A percentile compares a stretch with the other conserved stretches of the same genome.
Conservation (phyloP, 306 rosid species). For the Delonix regia region DNA sequence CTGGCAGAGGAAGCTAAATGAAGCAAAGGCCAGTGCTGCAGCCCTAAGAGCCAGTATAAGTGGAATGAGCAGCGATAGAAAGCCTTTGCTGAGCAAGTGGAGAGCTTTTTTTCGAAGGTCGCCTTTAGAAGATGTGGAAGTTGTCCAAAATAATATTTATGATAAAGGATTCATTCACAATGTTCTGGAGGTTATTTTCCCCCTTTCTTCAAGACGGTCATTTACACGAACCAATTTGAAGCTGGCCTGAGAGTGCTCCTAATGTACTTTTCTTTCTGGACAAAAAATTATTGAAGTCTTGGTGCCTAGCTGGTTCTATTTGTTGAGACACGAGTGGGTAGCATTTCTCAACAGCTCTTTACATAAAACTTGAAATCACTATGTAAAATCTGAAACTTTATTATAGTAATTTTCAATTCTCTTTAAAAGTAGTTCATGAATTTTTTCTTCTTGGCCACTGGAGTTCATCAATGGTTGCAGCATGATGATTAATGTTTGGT, state of each 20-base stretch:
- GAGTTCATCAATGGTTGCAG: neutral
- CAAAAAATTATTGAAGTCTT: neutral
- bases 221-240: constrained; percentile 56
- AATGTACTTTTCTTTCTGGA: neutral
- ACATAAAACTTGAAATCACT: neutral
- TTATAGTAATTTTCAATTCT: neutral
- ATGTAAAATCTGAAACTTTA: no score
- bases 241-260: constrained; percentile 48
- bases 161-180: constrained; percentile 75
- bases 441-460: no score
- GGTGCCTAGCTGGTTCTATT: neutral
- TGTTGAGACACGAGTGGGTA: neutral
- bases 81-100: constrained; percentile 62
- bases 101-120: constrained; percentile 68
- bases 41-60: constrained; percentile 71
- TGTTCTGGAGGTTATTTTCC: constrained; percentile 67
- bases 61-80: constrained; percentile 42
- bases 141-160: constrained; percentile 70
- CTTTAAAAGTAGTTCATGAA: neutral
- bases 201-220: constrained; percentile 63
- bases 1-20: constrained; percentile 85
- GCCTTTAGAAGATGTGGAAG: constrained; percentile 60
- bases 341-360: neutral
- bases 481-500: neutral
- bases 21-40: constrained; percentile 81